Base-by-base conservation (phyloP, 345 rosid species). In the Zanthoxylum bungeanum region DNA sequence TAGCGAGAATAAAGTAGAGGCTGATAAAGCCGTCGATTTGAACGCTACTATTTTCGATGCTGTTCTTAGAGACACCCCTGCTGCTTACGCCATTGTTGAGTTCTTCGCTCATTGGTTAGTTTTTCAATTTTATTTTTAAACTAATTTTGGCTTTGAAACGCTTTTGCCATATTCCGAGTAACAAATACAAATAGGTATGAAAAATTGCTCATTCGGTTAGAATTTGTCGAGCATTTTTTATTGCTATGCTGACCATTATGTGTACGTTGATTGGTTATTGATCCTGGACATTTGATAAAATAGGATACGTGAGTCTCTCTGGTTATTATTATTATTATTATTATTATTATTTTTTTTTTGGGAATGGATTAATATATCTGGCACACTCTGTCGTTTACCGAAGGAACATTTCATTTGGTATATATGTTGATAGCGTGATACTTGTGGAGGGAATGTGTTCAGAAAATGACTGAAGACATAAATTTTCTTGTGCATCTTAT, bases 51-150 rank as follows among this genome's bases (percentile, higher is more conserved):
- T 65, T 79, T 92, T 95, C 85, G 93, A 88, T 74, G 74, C 80
- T 5, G 84, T 86, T 65, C 87, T 92, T 67, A 58, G 76, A 49
- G 88, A 78, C 37, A 88, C 93, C 16, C 93, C 98, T 7, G 97
- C 97, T 68, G 73, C 88, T 61, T 84, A 80, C 62, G 93, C 93
- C 40, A 62, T 95, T 56, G 98, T 95, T 61, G 99, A 95, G 64
- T 95, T 89, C 91, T 95, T 87, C 71, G 88, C 99, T 73, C 77
- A 85, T 77, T 95, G 99, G 99, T 92, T 65, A 70, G 89, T 79
- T 21, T 7, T n/a, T 9, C 12, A 21, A 50, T 50, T 19, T 34
- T 16, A 5, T 51, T 68, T 36, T 5, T 14, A 44, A 44, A 25
- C 10, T 0, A 44, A 7, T 53, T 33, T n/a, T 52, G 10, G 34